phyloP scores from a whole-genome alignment of 179 eudicot genomes.

The Drosera spatulata region DNA sequence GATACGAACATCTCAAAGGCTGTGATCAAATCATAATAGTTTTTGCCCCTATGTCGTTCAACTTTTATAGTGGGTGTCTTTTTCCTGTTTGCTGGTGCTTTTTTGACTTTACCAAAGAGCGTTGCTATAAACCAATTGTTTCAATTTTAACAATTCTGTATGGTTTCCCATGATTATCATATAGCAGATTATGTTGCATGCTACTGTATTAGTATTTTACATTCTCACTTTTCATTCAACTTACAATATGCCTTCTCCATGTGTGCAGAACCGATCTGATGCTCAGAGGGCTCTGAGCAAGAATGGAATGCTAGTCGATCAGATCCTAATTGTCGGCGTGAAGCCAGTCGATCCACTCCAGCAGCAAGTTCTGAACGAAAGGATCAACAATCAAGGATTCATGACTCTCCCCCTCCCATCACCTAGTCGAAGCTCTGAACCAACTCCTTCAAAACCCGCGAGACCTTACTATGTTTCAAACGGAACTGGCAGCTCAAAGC shows the following conservation, averaged over 20 bases:
- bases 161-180: too few species aligned
- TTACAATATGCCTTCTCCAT: neutral
- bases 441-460: constrained; percentile 22
- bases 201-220: too few species aligned
- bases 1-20: too few species aligned
- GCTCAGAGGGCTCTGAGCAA: constrained; percentile 89
- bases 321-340: constrained; percentile 84
- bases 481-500: constrained; percentile 36
- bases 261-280: constrained; percentile 68
- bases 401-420: constrained; percentile 61
- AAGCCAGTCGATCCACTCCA: constrained; percentile 80
- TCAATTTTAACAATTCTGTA: too few species aligned
- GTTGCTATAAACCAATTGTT: too few species aligned
- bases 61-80: too few species aligned
- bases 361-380: constrained; percentile 58
- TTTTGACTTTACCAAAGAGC: too few species aligned
- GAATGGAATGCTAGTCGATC: constrained; percentile 81
- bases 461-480: constrained; percentile 53
- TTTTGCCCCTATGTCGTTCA: too few species aligned
- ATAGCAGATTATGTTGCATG: too few species aligned
- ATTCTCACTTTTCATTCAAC: too few species aligned
- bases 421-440: constrained; percentile 29
- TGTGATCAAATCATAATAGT: too few species aligned
- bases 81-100: too few species aligned
- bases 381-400: constrained; percentile 73